Evolutionary conservation across 106 monocot genomes (phyloP).

Genomic region (Acorus calamus): DNA sequence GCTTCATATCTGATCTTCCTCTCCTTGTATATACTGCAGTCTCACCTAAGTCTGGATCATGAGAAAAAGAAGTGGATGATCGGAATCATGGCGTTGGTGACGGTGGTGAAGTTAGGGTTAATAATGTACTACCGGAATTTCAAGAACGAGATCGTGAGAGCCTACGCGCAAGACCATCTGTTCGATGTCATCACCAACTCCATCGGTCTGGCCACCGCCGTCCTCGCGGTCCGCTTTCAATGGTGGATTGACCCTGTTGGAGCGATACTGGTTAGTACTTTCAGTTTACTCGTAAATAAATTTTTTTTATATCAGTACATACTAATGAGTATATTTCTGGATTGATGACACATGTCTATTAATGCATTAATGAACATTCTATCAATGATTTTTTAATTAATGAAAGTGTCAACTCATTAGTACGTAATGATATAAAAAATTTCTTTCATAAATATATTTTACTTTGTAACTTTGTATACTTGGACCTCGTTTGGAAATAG

Average conservation of each 20-base stretch:
- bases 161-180: conserved; percentile 87
- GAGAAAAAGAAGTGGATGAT: conserved; percentile 60
- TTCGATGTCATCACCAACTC: conserved; percentile 92
- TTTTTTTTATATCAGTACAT: background rate
- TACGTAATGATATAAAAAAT: too few relatives aligned
- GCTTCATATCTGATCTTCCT: too few relatives aligned
- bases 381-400: too few relatives aligned
- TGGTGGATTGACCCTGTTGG: conserved; percentile 92
- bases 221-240: conserved; percentile 33
- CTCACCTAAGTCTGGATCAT: conserved; percentile 21
- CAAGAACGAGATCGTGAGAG: conserved; percentile 67
- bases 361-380: too few relatives aligned
- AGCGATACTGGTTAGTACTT: conserved; percentile 54
- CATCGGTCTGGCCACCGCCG: conserved; percentile 52
- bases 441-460: too few relatives aligned
- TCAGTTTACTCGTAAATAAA: too few relatives aligned
- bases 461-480: too few relatives aligned
- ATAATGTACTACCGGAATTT: conserved; percentile 72
- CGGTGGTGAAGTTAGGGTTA: conserved; percentile 53
- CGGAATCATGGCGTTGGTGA: conserved; percentile 62
- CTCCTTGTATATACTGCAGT: conserved; percentile 6
- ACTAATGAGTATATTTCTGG: too few relatives aligned
- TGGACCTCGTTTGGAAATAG: too few relatives aligned
- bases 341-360: too few relatives aligned
- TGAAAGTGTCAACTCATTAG: too few relatives aligned